Percentiles rank a stretch among this genome's conserved stretches.
phyloP scores from a whole-genome alignment of 2,329 filamentous ascomycete genomes.

The Trichoderma sp. region DNA sequence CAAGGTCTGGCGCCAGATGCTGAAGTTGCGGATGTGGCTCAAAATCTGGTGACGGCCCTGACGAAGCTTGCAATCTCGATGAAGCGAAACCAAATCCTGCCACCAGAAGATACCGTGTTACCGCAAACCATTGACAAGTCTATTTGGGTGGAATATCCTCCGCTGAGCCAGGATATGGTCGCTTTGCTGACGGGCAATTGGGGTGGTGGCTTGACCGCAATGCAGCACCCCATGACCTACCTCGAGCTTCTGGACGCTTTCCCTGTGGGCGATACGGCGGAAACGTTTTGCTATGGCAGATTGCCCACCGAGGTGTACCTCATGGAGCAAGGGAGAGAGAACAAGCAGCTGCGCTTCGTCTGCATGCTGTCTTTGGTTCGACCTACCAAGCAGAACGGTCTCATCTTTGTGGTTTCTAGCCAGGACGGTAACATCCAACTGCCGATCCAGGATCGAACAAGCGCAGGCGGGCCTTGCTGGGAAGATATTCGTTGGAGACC shows the following conservation, averaged over 20 bases:
- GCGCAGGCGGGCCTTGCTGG: constrained; percentile 73
- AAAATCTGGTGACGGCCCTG: constrained; percentile 63
- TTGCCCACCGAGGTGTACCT: constrained; percentile 74
- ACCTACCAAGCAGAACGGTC: constrained; percentile 65
- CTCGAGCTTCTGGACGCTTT: constrained; percentile 66
- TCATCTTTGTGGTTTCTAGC: constrained; percentile 74
- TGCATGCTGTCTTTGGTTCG: constrained; percentile 77
- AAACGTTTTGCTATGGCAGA: constrained; percentile 77
- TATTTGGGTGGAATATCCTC: constrained; percentile 79
- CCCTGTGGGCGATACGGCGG: constrained; percentile 72
- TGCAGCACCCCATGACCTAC: constrained; percentile 47
- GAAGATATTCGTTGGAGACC: constrained; percentile 79
- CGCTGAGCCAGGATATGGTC: constrained; percentile 69
- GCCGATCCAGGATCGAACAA: constrained; percentile 64
- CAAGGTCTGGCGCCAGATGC: constrained; percentile 45
- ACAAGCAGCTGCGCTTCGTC: constrained; percentile 68
- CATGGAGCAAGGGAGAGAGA: constrained; percentile 70
- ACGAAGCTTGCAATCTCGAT: constrained; percentile 78
- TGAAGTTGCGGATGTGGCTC: constrained; percentile 56
- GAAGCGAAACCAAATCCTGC: constrained; percentile 78
- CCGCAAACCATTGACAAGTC: constrained; percentile 77
- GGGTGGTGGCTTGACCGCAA: constrained; percentile 51
- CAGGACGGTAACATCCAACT: constrained; percentile 78
- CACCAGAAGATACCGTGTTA: constrained; percentile 67
- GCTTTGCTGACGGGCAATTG: constrained; percentile 67